Base-by-base conservation (phyloP, 2,329 filamentous ascomycete species). In the Aspergillus cejpii region DNA sequence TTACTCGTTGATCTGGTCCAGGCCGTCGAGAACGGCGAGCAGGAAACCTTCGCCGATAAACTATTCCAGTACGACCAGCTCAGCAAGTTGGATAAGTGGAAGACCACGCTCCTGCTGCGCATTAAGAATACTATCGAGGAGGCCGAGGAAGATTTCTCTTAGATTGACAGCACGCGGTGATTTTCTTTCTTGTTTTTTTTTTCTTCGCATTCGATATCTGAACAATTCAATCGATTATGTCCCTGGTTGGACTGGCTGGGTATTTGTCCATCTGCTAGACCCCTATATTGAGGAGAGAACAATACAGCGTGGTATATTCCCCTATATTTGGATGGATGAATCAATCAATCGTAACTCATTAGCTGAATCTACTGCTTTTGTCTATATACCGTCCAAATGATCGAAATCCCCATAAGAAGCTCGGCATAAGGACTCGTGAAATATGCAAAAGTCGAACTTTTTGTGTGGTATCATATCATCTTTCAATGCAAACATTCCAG, bases 41-140 rank as follows among this genome's bases (percentile, higher is more conserved):
- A 85, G 65, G 88, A 95, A 58, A 75, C 77, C 49, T 97, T 94
- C 60, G 80, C 84, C 17, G 87, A 94, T 62, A 89, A 90, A 66
- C 70, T 92, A 52, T 94, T 85, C 74, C 83, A 91, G 65, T 97
- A 81, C 63, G 89, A 96, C 66, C 87, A 94, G 72, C 76, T 95
- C 72, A 92, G 83, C 72, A 92, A 92, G 75, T 72, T 97, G 61
- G 90, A 96, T 64, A 92, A 91, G 74, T 97, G 91, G 91, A 95
- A 96, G 84, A 95, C 87, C 40, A 87, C 84, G 24, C 73, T 95
- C 46, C 68, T 95, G 51, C 72, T 94, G 61, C 79, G 82, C 56
- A 78, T 96, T 60, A 96, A 96, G 82, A 83, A 83, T 59, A 76
- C 76, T 43, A 94, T 95, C 58, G 84, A 91, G 70, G 77, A 81